Evolutionary conservation across 75 land plant species (phyloP).

Genomic region (Selaginella moellendorffii): DNA sequence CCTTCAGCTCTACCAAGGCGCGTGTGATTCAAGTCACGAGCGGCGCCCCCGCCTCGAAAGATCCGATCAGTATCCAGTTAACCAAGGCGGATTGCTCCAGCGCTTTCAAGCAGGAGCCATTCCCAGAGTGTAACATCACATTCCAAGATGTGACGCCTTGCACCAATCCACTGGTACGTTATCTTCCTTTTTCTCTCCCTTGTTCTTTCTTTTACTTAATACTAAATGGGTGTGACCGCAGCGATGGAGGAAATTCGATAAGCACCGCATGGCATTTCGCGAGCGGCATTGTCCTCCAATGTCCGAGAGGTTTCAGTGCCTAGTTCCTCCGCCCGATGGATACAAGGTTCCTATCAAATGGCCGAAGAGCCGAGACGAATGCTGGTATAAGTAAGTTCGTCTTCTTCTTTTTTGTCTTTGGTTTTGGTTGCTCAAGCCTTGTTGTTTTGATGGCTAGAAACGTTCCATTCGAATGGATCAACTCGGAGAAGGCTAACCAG

Average conservation of each 20-base stretch:
- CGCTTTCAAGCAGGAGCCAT: conserved; percentile 26
- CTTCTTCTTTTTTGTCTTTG: neutral
- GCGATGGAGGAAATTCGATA: conserved; percentile 83
- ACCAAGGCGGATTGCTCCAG: neutral
- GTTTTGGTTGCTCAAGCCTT: neutral
- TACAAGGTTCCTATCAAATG: conserved; percentile 78
- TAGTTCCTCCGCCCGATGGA: conserved; percentile 81
- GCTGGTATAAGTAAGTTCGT: conserved; percentile 72
- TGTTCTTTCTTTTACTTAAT: no score
- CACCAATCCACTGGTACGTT: conserved; percentile 51
- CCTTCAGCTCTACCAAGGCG: neutral
- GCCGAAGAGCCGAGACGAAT: conserved; percentile 75
- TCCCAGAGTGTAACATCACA: conserved; percentile 40
- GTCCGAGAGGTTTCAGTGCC: conserved; percentile 59
- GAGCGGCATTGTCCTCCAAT: conserved; percentile 92
- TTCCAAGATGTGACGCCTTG: conserved; percentile 88
- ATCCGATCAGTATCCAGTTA: neutral
- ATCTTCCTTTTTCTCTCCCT: neutral
- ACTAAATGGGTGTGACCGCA: no score
- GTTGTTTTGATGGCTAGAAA: conserved; percentile 34
- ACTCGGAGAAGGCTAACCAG: conserved; percentile 75
- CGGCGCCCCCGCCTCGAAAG: neutral
- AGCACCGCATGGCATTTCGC: conserved; percentile 54
- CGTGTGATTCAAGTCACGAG: no score
- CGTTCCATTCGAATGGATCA: conserved; percentile 98